Evolutionary conservation across 306 rosid genomes (phyloP).

Genomic region (Dalbergia oliveri): DNA sequence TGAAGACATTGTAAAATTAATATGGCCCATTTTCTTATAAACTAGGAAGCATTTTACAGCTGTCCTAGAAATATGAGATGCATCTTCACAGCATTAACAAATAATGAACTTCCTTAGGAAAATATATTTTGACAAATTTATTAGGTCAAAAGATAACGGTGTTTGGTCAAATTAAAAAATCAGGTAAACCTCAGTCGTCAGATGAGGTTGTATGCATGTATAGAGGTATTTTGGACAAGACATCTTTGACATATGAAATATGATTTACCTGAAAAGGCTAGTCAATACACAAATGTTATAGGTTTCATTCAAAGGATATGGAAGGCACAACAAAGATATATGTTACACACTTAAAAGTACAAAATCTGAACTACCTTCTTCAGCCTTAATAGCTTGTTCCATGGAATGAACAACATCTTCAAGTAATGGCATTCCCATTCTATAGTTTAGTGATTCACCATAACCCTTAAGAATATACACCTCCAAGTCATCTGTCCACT

Average conservation of each 20-base stretch:
- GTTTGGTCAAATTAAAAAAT: constrained; percentile 20
- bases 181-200: constrained; percentile 19
- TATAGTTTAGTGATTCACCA: constrained; percentile 82
- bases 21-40: constrained; percentile 22
- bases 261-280: constrained; percentile 23
- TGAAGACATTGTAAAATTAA: constrained; percentile 18
- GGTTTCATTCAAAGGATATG: constrained; percentile 17
- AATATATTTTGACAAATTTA: neutral
- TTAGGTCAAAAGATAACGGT: constrained; percentile 9
- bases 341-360: constrained; percentile 1
- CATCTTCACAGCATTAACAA: constrained; percentile 9
- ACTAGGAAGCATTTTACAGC: constrained; percentile 7
- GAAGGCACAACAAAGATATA: constrained; percentile 27
- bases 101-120: constrained; percentile 15
- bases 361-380: constrained; percentile 63
- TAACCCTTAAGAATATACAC: constrained; percentile 82
- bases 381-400: constrained; percentile 78
- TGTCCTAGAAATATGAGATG: constrained; percentile 24
- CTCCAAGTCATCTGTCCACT: constrained; percentile 95
- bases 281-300: constrained; percentile 15
- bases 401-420: constrained; percentile 81
- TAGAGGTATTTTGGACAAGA: constrained; percentile 15
- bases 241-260: neutral
- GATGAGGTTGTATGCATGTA: neutral
- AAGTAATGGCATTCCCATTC: constrained; percentile 88